These are phyloP conservation scores for Arachis monticola DNA, from an alignment of 331 rosid genomes.

Conservation along the genomic window DNA sequence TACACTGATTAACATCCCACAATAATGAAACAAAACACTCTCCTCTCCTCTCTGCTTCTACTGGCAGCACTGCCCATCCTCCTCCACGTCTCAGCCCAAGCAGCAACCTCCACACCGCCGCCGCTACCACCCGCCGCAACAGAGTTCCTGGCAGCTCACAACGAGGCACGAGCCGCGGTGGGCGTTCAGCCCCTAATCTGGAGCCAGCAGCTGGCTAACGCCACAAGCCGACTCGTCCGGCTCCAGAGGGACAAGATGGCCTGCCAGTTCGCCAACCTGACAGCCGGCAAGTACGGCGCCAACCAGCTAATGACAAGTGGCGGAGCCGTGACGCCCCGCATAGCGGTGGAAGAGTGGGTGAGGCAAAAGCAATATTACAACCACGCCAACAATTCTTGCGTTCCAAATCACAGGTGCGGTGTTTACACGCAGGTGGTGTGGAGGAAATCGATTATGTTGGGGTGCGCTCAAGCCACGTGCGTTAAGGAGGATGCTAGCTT, in stretches of 20 bases:
- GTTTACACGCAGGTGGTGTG: constrained; percentile 91
- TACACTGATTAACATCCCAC: neutral
- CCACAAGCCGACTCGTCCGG: constrained; percentile 52
- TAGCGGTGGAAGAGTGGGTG: constrained; percentile 80
- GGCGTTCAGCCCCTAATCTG: constrained; percentile 71
- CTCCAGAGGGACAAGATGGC: constrained; percentile 63
- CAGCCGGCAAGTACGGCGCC: constrained; percentile 62
- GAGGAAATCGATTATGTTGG: constrained; percentile 63
- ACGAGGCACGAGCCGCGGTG: constrained; percentile 83
- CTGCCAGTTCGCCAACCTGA: constrained; percentile 73
- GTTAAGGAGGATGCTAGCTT: constrained; percentile 46
- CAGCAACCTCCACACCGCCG: neutral
- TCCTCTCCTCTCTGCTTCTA: neutral
- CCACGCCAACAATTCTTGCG: constrained; percentile 66
- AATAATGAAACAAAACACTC: constrained; percentile 4
- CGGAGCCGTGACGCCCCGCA: constrained; percentile 51
- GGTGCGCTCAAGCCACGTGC: constrained; percentile 70
- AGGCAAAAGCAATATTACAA: constrained; percentile 68
- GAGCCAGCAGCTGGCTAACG: constrained; percentile 67
- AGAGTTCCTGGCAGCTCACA: constrained; percentile 72
- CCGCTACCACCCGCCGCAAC: constrained; percentile 36
- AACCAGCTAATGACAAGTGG: constrained; percentile 70
- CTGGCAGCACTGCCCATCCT: constrained; percentile 38
- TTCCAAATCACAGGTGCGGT: constrained; percentile 59
- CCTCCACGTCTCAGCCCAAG: constrained; percentile 17